Base-by-base conservation (phyloP, 176 grass and related monocot genomes). In the Dactylis glomerata region DNA sequence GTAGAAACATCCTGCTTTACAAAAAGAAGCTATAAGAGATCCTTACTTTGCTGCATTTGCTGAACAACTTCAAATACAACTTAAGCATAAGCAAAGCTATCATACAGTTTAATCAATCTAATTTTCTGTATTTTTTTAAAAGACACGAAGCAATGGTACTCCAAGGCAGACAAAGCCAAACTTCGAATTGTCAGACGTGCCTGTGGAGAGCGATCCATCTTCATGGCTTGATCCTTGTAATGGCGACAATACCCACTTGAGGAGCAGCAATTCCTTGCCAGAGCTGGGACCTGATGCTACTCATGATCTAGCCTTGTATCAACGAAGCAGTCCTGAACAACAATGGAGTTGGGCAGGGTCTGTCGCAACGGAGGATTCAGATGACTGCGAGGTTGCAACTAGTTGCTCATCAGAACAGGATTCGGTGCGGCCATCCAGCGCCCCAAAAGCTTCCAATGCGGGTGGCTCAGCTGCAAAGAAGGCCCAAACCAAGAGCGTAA, bases 391-490 rank as follows among this genome's bases (percentile, higher is more conserved):
- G 46, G 64, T 81, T 22, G 84, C 85, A 72, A 94, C 85, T 13
- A 92, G 26, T 80, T 91, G 86, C 77, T 94, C 92, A 12, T 94
- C 84, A 54, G 92, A 94, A 52, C 87, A 87, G 73, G 92, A 92
- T 51, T 72, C 30, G 14, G 13, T 85, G 28, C 71, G 81, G 30
- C 87, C 88, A 70, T 81, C 78, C 46, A 94, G 82, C 47, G 78
- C 86, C 45, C 75, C 89, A 22, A 91, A 94, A 89, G 57, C 56
- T 65, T 82, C 76, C 68, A 90, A 73, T 55, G 89, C 87, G 24
- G 73, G 12, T 8, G 68, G 5, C 30, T 67, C 88, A 57, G 75
- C 45, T 61, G 77, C 68, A 67, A 90, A 84, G 83, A 92, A 70
- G 44, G 8, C 62, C 47, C 92, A 88, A 34, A 14, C 54, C 31